Evolutionary conservation across 2,329 filamentous ascomycete species (phyloP).

Genomic region (Podosphaera fusca): DNA sequence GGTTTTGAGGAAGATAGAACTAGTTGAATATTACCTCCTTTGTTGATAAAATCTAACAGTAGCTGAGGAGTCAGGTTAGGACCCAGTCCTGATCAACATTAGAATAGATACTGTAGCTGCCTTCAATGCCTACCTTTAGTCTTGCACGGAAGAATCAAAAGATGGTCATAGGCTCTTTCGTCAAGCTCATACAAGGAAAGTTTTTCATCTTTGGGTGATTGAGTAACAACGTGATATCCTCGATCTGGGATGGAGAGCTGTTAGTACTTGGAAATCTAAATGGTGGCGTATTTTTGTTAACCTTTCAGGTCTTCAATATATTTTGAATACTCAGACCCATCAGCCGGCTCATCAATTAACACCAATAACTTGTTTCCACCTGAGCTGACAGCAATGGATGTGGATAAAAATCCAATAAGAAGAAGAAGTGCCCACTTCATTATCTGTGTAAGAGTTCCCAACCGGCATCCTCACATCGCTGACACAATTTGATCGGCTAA

Average conservation of each 20-base stretch:
- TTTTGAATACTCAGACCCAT: conserved; percentile 63
- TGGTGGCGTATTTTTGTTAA: conserved; percentile 18
- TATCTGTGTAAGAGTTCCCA: conserved; percentile 8
- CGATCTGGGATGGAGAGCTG: conserved; percentile 30
- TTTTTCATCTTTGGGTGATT: conserved; percentile 59
- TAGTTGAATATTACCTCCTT: conserved; percentile 74
- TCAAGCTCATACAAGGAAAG: conserved; percentile 67
- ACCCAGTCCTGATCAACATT: conserved; percentile 41
- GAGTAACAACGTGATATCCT: conserved; percentile 59
- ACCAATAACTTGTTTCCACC: conserved; percentile 63
- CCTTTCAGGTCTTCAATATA: conserved; percentile 54
- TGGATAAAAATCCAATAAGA: conserved; percentile 39
- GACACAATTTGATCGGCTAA: background rate
- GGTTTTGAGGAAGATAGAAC: conserved; percentile 51
- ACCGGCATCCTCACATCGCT: background rate
- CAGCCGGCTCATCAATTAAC: conserved; percentile 58
- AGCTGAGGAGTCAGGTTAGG: conserved; percentile 67
- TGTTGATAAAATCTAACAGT: conserved; percentile 78
- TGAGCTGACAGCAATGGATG: conserved; percentile 55
- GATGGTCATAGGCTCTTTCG: conserved; percentile 73
- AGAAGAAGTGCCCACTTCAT: conserved; percentile 58
- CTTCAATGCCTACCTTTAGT: conserved; percentile 43
- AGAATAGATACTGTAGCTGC: conserved; percentile 1
- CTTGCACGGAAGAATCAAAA: conserved; percentile 71
- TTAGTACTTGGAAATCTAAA: background rate